Evolutionary conservation across 371 early-diverging fungal genomes (phyloP).

Genomic region (Mycotypha africana): DNA sequence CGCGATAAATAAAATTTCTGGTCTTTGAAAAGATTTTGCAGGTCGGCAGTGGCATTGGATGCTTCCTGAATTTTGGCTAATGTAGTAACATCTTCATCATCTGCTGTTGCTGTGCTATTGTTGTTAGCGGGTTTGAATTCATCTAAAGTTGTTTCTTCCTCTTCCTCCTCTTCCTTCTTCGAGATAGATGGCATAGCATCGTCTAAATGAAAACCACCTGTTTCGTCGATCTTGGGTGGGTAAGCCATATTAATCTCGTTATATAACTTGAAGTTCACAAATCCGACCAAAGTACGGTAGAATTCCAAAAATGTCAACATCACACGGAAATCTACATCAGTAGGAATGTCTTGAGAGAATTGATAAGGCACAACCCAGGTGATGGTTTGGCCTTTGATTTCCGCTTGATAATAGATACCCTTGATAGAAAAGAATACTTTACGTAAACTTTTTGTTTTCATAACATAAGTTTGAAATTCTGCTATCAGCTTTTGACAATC

Average conservation of each 20-base stretch:
- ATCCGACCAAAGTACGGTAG: slow-evolving; percentile 89
- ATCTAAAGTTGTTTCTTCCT: slow-evolving; percentile 31
- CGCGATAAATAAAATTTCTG: slow-evolving; percentile 86
- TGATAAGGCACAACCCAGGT: slow-evolving; percentile 96
- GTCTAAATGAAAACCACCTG: slow-evolving; percentile 69
- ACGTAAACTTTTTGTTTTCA: slow-evolving; percentile 70
- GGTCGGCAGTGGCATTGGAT: slow-evolving; percentile 42
- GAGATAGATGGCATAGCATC: slow-evolving; percentile 37
- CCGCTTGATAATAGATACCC: slow-evolving; percentile 98
- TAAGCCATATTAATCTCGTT: slow-evolving; percentile 80
- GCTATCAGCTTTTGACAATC: slow-evolving; percentile 77
- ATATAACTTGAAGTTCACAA: slow-evolving; percentile 92
- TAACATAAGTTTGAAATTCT: slow-evolving; percentile 92
- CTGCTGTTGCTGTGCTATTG: slow-evolving; percentile 18
- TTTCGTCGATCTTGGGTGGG: slow-evolving; percentile 83
- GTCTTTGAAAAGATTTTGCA: slow-evolving; percentile 70
- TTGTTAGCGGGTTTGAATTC: slow-evolving; percentile 42
- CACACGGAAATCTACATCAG: slow-evolving; percentile 94
- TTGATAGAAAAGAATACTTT: slow-evolving; percentile 95
- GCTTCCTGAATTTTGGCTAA: slow-evolving; percentile 53
- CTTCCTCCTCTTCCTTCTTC: slow-evolving; percentile 16
- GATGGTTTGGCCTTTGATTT: slow-evolving; percentile 88
- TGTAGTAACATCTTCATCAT: slow-evolving; percentile 41
- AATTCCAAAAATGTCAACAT: slow-evolving; percentile 97
- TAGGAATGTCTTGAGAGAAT: slow-evolving; percentile 87